phyloP scores from a whole-genome alignment of 495 filamentous ascomycete species.

The Aspergillus sclerotioniger region DNA sequence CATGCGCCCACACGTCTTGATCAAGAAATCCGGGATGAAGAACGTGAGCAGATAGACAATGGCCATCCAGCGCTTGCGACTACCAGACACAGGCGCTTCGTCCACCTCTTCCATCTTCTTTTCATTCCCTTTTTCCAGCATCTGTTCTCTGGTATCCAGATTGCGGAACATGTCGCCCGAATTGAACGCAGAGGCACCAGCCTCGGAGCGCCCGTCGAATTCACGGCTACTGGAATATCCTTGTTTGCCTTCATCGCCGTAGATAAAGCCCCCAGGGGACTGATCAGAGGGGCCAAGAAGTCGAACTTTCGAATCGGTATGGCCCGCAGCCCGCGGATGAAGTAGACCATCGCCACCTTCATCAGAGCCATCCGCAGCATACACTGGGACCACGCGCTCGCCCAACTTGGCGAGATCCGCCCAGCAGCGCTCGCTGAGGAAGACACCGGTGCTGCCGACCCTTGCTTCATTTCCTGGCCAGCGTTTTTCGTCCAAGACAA shows the following conservation, averaged over 20 bases:
- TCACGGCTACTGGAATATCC: conserved; percentile 84
- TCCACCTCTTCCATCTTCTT: conserved; percentile 90
- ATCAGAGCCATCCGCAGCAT: conserved; percentile 48
- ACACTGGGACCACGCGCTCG: conserved; percentile 60
- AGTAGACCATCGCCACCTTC: conserved; percentile 43
- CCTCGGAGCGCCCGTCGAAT: conserved; percentile 83
- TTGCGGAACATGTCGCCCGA: conserved; percentile 97
- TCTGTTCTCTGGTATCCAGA: conserved; percentile 86
- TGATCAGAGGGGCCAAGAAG: conserved; percentile 58
- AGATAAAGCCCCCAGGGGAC: conserved; percentile 61
- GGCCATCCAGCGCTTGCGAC: conserved; percentile 87
- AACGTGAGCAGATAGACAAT: conserved; percentile 85
- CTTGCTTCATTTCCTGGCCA: conserved; percentile 93
- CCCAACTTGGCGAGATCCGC: conserved; percentile 76
- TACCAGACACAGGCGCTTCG: conserved; percentile 69
- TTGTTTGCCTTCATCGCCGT: conserved; percentile 66
- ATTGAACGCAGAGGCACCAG: conserved; percentile 82
- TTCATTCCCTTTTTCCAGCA: conserved; percentile 93
- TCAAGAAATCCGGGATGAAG: conserved; percentile 80
- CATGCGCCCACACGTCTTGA: conserved; percentile 79
- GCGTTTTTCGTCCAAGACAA: conserved; percentile 80
- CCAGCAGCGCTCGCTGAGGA: conserved; percentile 95
- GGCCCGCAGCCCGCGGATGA: conserved; percentile 40
- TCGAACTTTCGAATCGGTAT: conserved; percentile 69
- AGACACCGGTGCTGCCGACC: conserved; percentile 88